Conservation (phyloP, 225 moss, liverwort and hornwort genomes). For the Bryoerythrophyllum caledonicum region DNA sequence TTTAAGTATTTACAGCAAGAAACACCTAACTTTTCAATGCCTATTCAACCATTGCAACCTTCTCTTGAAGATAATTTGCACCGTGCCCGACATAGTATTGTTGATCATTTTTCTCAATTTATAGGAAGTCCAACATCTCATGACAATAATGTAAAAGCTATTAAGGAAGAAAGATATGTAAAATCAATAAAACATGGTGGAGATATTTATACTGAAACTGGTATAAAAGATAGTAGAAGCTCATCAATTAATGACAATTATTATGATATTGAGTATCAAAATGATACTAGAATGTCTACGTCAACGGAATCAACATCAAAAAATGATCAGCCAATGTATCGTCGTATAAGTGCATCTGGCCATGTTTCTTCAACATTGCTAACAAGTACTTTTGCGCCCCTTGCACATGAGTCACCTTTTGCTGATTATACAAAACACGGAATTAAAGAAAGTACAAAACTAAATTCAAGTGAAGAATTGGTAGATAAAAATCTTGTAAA, state of each 20-base stretch:
- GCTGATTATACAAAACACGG: slow-evolving; percentile 51
- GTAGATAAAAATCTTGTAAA: background rate
- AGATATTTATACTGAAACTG: too few species aligned
- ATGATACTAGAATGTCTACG: background rate
- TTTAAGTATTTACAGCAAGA: background rate
- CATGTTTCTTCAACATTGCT: slow-evolving; percentile 38
- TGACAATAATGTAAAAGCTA: background rate
- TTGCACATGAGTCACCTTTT: slow-evolving; percentile 51
- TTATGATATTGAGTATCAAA: too few species aligned
- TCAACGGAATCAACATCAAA: background rate
- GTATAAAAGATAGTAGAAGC: too few species aligned
- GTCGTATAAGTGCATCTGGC: slow-evolving; percentile 40
- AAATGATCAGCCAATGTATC: slow-evolving; percentile 24
- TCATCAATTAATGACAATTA: too few species aligned
- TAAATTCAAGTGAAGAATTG: background rate
- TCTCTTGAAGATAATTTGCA: slow-evolving; percentile 8
- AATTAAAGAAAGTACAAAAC: slow-evolving; percentile 9
- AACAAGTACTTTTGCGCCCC: background rate
- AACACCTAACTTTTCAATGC: background rate
- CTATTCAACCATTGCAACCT: background rate
- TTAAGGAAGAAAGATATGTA: too few species aligned
- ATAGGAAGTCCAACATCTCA: background rate
- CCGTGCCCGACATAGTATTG: background rate
- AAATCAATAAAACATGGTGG: too few species aligned
- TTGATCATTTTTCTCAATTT: slow-evolving; percentile 24